Evolutionary conservation across 345 rosid genomes (phyloP).

Genomic region (Cardiospermum halicacabum): DNA sequence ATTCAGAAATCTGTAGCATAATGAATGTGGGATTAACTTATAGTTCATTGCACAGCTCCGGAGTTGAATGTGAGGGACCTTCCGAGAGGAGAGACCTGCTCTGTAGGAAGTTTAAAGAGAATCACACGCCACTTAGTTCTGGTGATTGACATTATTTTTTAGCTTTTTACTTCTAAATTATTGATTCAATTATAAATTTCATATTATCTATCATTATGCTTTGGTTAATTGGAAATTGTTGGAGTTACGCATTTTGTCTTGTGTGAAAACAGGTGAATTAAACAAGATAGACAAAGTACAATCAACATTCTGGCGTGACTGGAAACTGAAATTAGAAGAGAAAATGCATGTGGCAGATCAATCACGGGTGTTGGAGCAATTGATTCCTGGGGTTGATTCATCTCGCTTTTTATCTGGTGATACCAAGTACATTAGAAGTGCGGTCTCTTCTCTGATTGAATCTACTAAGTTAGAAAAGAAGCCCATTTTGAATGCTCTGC

Average conservation of each 20-base stretch:
- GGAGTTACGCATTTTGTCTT: background rate
- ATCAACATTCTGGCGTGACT: conserved; percentile 91
- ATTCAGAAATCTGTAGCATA: conserved; percentile 81
- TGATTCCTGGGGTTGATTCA: conserved; percentile 84
- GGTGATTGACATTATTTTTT: conserved; percentile 42
- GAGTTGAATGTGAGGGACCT: conserved; percentile 73
- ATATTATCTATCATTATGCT: background rate
- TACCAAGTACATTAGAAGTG: conserved; percentile 45
- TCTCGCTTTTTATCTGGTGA: conserved; percentile 83
- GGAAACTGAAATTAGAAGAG: conserved; percentile 91
- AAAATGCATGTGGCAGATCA: conserved; percentile 69
- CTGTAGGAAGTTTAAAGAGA: conserved; percentile 55
- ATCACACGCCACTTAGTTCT: conserved; percentile 48
- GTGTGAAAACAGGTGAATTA: conserved; percentile 54
- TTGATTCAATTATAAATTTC: background rate
- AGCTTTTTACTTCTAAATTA: conserved; percentile 1
- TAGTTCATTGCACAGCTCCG: conserved; percentile 75
- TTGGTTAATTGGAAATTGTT: background rate
- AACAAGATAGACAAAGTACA: conserved; percentile 71
- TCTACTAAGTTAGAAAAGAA: conserved; percentile 74
- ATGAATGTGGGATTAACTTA: conserved; percentile 89
- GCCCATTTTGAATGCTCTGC: conserved; percentile 54
- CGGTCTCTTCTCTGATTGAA: conserved; percentile 59
- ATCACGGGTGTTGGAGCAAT: conserved; percentile 71
- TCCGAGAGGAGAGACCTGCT: conserved; percentile 73